phyloP scores from a whole-genome alignment of 2,329 filamentous ascomycete genomes.

The Cladophialophora yegresii region DNA sequence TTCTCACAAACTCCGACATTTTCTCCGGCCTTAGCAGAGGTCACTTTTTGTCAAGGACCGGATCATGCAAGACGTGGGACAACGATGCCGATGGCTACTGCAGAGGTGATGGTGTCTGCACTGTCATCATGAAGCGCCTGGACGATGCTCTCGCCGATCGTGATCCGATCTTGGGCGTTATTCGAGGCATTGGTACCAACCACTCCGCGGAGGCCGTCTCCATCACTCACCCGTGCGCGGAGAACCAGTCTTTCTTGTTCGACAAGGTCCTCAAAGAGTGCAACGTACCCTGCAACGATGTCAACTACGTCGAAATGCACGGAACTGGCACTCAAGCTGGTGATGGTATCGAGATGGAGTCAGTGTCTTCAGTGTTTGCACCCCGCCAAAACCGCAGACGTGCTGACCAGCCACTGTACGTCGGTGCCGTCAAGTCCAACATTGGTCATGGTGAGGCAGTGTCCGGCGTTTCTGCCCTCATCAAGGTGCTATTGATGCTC shows the following conservation, averaged over 20 bases:
- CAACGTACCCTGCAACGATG: conserved; percentile 42
- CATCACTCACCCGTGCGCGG: conserved; percentile 48
- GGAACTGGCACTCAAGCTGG: conserved; percentile 49
- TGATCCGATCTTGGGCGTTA: conserved; percentile 69
- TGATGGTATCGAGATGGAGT: conserved; percentile 44
- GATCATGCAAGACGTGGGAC: conserved; percentile 78
- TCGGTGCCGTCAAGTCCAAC: conserved; percentile 44
- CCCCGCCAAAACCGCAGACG: conserved; percentile 38
- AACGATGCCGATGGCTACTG: conserved; percentile 80
- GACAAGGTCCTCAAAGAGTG: conserved; percentile 44
- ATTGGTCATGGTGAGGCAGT: conserved; percentile 52
- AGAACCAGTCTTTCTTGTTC: conserved; percentile 44
- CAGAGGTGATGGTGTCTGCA: conserved; percentile 73
- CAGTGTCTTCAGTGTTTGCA: conserved; percentile 43
- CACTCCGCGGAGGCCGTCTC: conserved; percentile 60
- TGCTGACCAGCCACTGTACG: conserved; percentile 40
- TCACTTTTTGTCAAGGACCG: conserved; percentile 75
- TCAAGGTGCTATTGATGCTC: conserved; percentile 67
- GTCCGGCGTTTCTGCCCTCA: conserved; percentile 47
- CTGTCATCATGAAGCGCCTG: conserved; percentile 75
- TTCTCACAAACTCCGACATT: conserved; percentile 79
- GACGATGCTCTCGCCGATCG: conserved; percentile 76
- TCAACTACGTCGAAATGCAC: conserved; percentile 47
- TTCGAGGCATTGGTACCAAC: conserved; percentile 74
- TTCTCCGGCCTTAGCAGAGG: conserved; percentile 74